Percentiles rank a stretch among this genome's conserved stretches.
These are phyloP conservation scores for Aureobasidium sp. DNA, from an alignment of 2,329 filamentous ascomycete species.

Conservation along the genomic window DNA sequence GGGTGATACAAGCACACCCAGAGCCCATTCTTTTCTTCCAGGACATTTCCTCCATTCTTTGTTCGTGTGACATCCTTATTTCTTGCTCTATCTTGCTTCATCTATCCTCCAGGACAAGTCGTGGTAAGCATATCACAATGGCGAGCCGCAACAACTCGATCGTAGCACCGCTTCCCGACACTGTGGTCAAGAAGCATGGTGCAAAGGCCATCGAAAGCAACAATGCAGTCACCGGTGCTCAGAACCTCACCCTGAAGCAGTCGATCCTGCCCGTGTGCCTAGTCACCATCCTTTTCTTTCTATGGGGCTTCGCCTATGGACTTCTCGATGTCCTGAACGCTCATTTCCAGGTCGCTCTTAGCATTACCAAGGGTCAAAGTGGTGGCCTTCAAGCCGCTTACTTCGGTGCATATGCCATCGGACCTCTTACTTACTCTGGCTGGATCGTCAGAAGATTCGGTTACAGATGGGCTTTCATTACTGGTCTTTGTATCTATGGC, in stretches of 20 bases:
- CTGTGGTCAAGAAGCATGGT: conserved; percentile 2
- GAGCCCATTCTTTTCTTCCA: not conserved
- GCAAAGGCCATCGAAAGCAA: conserved; percentile 6
- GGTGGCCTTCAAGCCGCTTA: conserved; percentile 43
- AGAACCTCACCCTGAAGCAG: conserved; percentile 50
- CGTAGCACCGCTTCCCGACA: not conserved
- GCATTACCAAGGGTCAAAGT: conserved; percentile 36
- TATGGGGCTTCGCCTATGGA: conserved; percentile 53
- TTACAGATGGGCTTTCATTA: conserved; percentile 39
- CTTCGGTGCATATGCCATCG: conserved; percentile 43
- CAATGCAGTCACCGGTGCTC: conserved; percentile 2
- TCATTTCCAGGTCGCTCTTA: conserved; percentile 38
- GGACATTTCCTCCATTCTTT: not conserved
- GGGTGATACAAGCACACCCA: not conserved
- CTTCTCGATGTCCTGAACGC: conserved; percentile 47
- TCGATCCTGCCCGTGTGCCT: conserved; percentile 59
- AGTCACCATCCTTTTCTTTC: conserved; percentile 57
- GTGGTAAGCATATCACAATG: not conserved
- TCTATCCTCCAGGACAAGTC: not conserved
- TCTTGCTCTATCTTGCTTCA: not conserved
- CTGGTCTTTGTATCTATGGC: conserved; percentile 47
- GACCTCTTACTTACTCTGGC: conserved; percentile 39
- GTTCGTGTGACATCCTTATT: not conserved
- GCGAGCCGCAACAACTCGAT: conserved; percentile 5
- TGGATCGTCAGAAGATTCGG: conserved; percentile 42